Conservation (phyloP, 2,329 filamentous ascomycete species). For the Dryadomyces quercivorus region DNA sequence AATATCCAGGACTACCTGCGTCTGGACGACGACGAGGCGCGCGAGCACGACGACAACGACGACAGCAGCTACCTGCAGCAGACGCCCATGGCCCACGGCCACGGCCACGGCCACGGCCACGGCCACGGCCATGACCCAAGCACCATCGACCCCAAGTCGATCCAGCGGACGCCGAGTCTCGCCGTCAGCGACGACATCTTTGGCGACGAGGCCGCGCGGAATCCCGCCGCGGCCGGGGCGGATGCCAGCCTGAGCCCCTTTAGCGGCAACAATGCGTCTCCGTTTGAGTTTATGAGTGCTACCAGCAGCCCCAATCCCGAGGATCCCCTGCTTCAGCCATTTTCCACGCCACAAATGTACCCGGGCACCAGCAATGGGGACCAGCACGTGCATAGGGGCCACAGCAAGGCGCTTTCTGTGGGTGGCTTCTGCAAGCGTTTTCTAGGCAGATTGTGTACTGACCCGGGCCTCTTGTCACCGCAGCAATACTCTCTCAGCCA, state of each 20-base stretch:
- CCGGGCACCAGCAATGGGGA: neutral
- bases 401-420: constrained; percentile 33
- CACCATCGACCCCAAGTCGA: constrained; percentile 23
- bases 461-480: neutral
- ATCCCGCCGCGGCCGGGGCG: neutral
- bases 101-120: no score
- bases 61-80: neutral
- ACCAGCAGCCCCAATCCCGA: constrained; percentile 40
- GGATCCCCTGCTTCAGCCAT: constrained; percentile 2
- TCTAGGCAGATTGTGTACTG: neutral
- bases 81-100: constrained; percentile 3
- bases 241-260: constrained; percentile 7
- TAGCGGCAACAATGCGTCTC: constrained; percentile 9
- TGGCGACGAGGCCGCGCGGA: constrained; percentile 12
- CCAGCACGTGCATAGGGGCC: constrained; percentile 10
- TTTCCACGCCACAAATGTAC: constrained; percentile 6
- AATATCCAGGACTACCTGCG: constrained; percentile 24
- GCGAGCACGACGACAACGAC: constrained; percentile 15
- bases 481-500: constrained; percentile 40
- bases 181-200: constrained; percentile 6
- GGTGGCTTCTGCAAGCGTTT: constrained; percentile 7
- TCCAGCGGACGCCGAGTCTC: constrained; percentile 11
- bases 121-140: constrained; percentile 10
- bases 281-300: constrained; percentile 40
- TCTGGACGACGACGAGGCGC: constrained; percentile 26